Percentiles rank a stretch among this genome's conserved stretches.
phyloP scores from a whole-genome alignment of 2,329 filamentous ascomycete species.

The Pseudovirgaria hyperparasitica region DNA sequence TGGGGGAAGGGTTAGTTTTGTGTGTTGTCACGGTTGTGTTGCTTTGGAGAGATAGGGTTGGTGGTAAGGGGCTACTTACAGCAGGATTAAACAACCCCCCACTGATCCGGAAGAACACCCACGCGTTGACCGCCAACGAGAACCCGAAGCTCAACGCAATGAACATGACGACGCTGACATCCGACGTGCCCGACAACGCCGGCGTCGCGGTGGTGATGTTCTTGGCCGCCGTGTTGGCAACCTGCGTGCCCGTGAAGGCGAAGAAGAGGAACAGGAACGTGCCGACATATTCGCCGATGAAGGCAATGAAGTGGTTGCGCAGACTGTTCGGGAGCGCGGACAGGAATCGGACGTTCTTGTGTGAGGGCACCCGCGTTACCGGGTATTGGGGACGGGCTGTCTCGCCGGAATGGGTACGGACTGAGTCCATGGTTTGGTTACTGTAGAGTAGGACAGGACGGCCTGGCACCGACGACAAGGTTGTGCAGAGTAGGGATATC shows the following conservation, averaged over 20 bases:
- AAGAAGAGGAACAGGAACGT: slow-evolving; percentile 34
- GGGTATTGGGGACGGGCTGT: too few relatives aligned
- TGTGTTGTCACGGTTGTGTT: neutral
- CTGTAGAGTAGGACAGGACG: too few relatives aligned
- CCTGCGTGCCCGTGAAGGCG: slow-evolving; percentile 30
- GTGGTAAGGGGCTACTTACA: slow-evolving; percentile 20
- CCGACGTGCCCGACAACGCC: slow-evolving; percentile 7
- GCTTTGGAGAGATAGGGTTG: slow-evolving; percentile 5
- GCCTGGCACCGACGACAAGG: too few relatives aligned
- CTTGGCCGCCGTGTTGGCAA: slow-evolving; percentile 26
- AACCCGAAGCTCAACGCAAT: slow-evolving; percentile 28
- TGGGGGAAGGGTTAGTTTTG: neutral
- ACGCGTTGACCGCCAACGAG: slow-evolving; percentile 28
- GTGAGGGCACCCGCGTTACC: too few relatives aligned
- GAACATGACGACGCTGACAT: slow-evolving; percentile 23
- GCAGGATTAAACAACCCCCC: slow-evolving; percentile 9
- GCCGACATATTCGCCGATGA: slow-evolving; percentile 28
- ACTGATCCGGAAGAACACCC: slow-evolving; percentile 25
- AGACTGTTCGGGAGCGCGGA: too few relatives aligned
- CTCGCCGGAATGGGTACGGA: too few relatives aligned
- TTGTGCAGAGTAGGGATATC: too few relatives aligned
- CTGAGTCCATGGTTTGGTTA: too few relatives aligned
- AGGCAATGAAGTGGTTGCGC: slow-evolving; percentile 11
- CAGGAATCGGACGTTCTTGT: too few relatives aligned
- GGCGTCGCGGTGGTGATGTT: slow-evolving; percentile 6